These are phyloP conservation scores for Vitis hybrid DNA, from an alignment of 177 flowering plant species.

Conservation along the genomic window DNA sequence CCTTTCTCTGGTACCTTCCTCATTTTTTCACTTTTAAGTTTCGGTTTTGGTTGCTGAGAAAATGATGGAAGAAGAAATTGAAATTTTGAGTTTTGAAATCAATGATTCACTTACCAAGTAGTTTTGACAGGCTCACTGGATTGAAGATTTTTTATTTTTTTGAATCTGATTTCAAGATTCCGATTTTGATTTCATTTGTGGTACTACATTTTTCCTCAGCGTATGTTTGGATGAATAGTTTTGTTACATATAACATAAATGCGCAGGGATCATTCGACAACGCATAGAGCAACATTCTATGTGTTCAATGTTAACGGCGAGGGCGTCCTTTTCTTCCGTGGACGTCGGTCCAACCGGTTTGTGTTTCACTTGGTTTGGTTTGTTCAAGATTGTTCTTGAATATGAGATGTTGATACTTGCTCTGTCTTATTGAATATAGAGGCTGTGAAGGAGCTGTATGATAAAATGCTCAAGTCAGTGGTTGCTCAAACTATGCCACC, in stretches of 20 bases:
- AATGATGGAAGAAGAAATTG: not conserved
- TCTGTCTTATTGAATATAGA: slow-evolving; percentile 41
- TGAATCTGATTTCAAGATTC: not conserved
- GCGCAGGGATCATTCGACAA: slow-evolving; percentile 8
- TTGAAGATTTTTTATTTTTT: not conserved
- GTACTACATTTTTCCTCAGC: not conserved
- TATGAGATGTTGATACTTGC: not conserved
- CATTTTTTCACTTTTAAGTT: not conserved
- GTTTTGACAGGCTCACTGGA: too few species aligned
- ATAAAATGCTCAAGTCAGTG: slow-evolving; percentile 63
- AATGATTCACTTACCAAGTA: too few species aligned
- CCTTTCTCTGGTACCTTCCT: slow-evolving; percentile 19
- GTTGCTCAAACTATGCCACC: slow-evolving; percentile 67
- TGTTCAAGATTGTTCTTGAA: not conserved
- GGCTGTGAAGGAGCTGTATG: slow-evolving; percentile 61
- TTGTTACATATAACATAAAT: not conserved
- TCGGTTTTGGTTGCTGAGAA: not conserved
- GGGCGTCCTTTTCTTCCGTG: slow-evolving; percentile 19
- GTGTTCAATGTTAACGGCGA: slow-evolving; percentile 6
- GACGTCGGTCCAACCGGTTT: slow-evolving; percentile 32
- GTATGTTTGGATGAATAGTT: too few species aligned
- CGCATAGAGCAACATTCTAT: not conserved
- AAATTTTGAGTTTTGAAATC: not conserved
- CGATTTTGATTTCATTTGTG: not conserved
- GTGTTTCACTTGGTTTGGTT: slow-evolving; percentile 6